These are phyloP conservation scores for Abelmoschus esculentus DNA, from an alignment of 345 rosid genomes.

Conservation along the genomic window DNA sequence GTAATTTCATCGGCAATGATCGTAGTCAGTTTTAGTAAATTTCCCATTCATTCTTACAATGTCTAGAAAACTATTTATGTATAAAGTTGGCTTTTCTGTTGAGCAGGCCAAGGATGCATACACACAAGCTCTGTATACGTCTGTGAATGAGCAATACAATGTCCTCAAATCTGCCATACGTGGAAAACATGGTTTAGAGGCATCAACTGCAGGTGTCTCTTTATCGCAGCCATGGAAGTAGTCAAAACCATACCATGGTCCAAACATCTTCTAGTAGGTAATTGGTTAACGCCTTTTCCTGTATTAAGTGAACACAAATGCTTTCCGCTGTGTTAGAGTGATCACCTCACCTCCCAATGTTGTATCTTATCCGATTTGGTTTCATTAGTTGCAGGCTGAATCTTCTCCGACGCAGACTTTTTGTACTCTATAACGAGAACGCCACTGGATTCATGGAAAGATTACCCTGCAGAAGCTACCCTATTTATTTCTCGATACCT, in stretches of 20 bases:
- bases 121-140: slow-evolving; percentile 41
- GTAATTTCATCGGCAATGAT: neutral
- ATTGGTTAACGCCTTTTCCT: neutral
- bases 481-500: neutral
- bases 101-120: slow-evolving; percentile 68
- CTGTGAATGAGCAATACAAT: slow-evolving; percentile 60
- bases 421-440: neutral
- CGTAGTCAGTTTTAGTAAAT: neutral
- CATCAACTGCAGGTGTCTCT: slow-evolving; percentile 54
- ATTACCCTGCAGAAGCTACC: neutral
- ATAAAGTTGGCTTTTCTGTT: slow-evolving; percentile 10
- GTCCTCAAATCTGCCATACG: slow-evolving; percentile 61
- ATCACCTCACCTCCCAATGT: too few relatives aligned
- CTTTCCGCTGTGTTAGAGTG: too few relatives aligned
- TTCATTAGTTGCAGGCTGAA: neutral
- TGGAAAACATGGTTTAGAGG: slow-evolving; percentile 52
- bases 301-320: neutral
- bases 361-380: neutral
- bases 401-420: neutral
- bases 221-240: slow-evolving; percentile 86
- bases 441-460: neutral
- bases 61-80: neutral
- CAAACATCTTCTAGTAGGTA: neutral
- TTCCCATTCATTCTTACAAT: neutral
- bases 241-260: slow-evolving; percentile 11